Conservation (phyloP, 2,329 filamentous ascomycete genomes). For the Botrytis hyacinthi region DNA sequence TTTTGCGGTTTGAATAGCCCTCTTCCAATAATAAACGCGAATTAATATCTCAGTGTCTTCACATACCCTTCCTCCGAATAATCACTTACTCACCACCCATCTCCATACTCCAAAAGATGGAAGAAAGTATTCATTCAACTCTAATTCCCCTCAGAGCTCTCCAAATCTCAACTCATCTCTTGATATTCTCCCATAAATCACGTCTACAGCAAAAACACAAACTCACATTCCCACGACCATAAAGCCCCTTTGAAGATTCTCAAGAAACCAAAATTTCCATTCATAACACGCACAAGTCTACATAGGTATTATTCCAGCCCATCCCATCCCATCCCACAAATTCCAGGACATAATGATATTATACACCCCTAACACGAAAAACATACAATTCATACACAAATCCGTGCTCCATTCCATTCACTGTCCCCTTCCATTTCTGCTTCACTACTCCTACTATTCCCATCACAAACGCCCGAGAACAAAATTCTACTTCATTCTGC, state of each 20-base stretch:
- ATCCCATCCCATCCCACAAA: neutral
- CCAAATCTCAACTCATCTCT: neutral
- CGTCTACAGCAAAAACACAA: neutral
- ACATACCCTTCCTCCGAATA: neutral
- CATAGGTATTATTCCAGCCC: neutral
- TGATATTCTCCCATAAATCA: neutral
- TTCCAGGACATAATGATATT: neutral
- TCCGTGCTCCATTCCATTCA: neutral
- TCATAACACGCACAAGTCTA: conserved; percentile 3
- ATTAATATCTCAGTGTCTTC: too few relatives aligned
- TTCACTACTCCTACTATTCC: neutral
- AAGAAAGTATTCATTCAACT: neutral
- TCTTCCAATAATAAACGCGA: too few relatives aligned
- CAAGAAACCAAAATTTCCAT: neutral
- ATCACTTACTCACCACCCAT: neutral
- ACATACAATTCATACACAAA: conserved; percentile 6
- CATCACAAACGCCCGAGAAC: neutral
- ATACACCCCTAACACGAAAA: conserved; percentile 7
- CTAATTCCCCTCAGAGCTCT: neutral
- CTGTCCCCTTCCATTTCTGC: neutral
- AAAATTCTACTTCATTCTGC: neutral
- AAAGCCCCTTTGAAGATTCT: neutral
- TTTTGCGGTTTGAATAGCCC: too few relatives aligned
- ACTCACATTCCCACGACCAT: neutral
- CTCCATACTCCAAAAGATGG: neutral